Evolutionary conservation across 441 rosid species (phyloP).

Genomic region (Bruguiera hainesii): DNA sequence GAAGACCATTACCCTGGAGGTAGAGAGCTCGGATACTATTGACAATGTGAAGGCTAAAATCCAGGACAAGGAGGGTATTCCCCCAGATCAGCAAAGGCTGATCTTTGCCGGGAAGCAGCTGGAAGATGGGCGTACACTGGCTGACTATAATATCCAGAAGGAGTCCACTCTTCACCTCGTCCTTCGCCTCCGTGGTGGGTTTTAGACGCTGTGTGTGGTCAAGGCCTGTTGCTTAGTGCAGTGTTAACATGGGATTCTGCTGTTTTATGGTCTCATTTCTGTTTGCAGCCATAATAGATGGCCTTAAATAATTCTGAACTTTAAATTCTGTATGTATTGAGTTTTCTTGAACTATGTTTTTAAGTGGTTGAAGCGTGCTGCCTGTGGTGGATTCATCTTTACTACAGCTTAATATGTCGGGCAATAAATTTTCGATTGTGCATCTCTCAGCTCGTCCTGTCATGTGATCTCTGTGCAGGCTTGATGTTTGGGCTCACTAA

Average conservation of each 20-base stretch:
- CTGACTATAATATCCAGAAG: conserved; percentile 73
- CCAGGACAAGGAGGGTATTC: conserved; percentile 83
- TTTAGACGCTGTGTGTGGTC: background rate
- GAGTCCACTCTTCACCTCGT: conserved; percentile 79
- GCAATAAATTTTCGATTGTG: too few species aligned
- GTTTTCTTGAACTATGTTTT: too few species aligned
- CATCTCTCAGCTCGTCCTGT: too few species aligned
- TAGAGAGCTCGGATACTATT: conserved; percentile 25
- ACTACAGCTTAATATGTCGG: too few species aligned
- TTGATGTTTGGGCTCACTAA: too few species aligned
- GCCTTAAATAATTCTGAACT: background rate
- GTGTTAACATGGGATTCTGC: too few species aligned
- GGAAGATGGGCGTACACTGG: conserved; percentile 75
- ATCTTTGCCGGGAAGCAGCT: conserved; percentile 81
- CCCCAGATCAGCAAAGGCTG: conserved; percentile 80
- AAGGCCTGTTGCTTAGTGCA: too few species aligned
- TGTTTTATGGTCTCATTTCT: background rate
- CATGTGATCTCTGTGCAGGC: too few species aligned
- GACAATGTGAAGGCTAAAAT: conserved; percentile 25
- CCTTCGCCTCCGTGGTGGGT: conserved; percentile 75
- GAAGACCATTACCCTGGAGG: conserved; percentile 28
- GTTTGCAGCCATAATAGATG: background rate
- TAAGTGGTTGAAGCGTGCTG: too few species aligned
- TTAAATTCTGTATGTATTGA: background rate
- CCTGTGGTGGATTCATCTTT: too few species aligned